These are phyloP conservation scores for Paracorniculantispora psalliotae DNA, from an alignment of 2,329 filamentous ascomycete species.

Conservation along the genomic window DNA sequence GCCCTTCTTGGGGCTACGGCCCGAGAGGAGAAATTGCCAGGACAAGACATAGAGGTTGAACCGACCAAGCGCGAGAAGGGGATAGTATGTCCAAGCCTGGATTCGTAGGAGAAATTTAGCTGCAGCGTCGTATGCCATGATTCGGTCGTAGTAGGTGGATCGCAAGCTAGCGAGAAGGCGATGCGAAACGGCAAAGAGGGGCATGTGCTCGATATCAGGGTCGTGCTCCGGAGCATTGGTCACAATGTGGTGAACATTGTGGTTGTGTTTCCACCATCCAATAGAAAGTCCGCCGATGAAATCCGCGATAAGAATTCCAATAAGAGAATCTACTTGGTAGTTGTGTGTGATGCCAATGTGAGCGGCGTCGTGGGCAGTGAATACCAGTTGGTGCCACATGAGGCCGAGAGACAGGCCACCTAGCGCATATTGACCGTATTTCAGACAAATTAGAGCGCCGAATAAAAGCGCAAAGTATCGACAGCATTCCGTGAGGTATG, in stretches of 20 bases:
- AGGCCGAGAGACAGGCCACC: conserved; percentile 73
- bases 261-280: conserved; percentile 95
- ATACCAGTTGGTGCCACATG: conserved; percentile 93
- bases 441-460: conserved; percentile 57
- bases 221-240: conserved; percentile 95
- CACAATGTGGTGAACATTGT: conserved; percentile 95
- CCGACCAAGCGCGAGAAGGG: conserved; percentile 71
- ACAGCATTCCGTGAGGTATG: conserved; percentile 68
- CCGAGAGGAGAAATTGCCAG: conserved; percentile 69
- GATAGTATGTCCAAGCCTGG: conserved; percentile 80
- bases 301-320: conserved; percentile 87
- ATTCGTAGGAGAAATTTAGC: conserved; percentile 66
- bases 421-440: conserved; percentile 59
- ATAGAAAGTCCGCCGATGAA: conserved; percentile 84
- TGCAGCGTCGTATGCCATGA: conserved; percentile 73
- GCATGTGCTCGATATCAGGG: conserved; percentile 88
- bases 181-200: conserved; percentile 82
- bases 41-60: conserved; percentile 84
- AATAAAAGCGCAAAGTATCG: conserved; percentile 65
- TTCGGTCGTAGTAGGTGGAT: conserved; percentile 77
- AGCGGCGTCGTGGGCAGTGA: conserved; percentile 89
- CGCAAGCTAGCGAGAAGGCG: conserved; percentile 67
- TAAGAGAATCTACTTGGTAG: conserved; percentile 75
- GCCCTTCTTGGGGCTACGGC: conserved; percentile 67
- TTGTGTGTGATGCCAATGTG: conserved; percentile 97